phyloP scores from a whole-genome alignment of 495 filamentous ascomycete species.

The Penicillium roqueforti region DNA sequence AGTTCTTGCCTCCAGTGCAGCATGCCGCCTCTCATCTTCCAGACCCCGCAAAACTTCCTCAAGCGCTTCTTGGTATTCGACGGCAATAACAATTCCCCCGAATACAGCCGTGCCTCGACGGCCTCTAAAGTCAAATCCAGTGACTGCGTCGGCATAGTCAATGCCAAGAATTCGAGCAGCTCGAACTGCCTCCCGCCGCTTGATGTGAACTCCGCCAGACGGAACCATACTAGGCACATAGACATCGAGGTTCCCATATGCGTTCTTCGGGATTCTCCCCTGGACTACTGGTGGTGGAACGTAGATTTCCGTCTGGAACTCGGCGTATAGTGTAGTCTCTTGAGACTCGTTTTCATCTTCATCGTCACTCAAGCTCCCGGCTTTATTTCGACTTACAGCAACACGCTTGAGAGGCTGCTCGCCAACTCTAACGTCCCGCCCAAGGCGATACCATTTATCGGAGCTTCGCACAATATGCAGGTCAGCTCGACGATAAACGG shows the following conservation, averaged over 20 bases:
- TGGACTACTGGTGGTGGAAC: constrained; percentile 67
- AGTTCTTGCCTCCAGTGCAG: constrained; percentile 52
- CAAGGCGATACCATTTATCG: constrained; percentile 84
- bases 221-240: constrained; percentile 94
- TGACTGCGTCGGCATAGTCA: constrained; percentile 86
- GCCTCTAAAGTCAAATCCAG: constrained; percentile 81
- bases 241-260: constrained; percentile 83
- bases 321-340: constrained; percentile 59
- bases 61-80: constrained; percentile 66
- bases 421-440: constrained; percentile 66
- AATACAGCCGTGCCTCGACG: constrained; percentile 76
- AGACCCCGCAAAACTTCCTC: constrained; percentile 62
- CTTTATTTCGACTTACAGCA: constrained; percentile 39
- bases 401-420: constrained; percentile 76
- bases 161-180: constrained; percentile 75
- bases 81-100: constrained; percentile 69
- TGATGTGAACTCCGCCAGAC: constrained; percentile 68
- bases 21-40: constrained; percentile 54
- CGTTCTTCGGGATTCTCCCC: constrained; percentile 78
- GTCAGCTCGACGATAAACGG: constrained; percentile 74
- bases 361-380: constrained; percentile 36
- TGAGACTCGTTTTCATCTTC: constrained; percentile 39
- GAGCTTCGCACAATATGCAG: constrained; percentile 69
- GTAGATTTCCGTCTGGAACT: constrained; percentile 73
- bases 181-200: constrained; percentile 58